Evolutionary conservation across 768 basidiomycete genomes (phyloP), one percentile per base, ranked within the genome.

Genomic region (Lactifluus rugatus): DNA sequence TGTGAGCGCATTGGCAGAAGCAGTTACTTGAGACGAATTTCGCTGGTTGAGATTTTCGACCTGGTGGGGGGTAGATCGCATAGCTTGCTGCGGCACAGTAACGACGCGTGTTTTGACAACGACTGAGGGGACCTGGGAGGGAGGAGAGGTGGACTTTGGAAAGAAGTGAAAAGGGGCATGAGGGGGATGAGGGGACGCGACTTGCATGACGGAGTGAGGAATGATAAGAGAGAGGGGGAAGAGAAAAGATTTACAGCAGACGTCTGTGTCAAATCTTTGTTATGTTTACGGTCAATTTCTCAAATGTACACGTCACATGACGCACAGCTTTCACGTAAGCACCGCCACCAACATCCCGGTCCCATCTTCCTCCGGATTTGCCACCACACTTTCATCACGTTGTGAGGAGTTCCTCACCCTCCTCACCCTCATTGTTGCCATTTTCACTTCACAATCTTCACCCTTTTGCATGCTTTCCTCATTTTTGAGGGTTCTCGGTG

Each of bases 51-150:
- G 36, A 21, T 26, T 21, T 21, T 39, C 42, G 2, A 26, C 9
- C 4, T 36, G 37, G 13, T 26, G 46, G 3, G 50, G 52, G 26
- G 26, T 17, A 5, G 48, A 8, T 21, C 28, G 48, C 23, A 26
- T 14, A n/a, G 41, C 11, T 25, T 54, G 60, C 6, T 52, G 58
- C 26, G 56, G 62, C 31, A 65, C 62, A 42, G 68, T 26, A 44
- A 70, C 69, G 42, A 70, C 62, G 45, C 71, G 71, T 50, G 65
- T 70, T 32, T 65, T 68, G 39, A 72, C 69, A 21, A 65, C 51
- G 6, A 60, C 56, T 0, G 61, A 23, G 32, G 61, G 47, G 17
- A 64, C 19, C 28, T 63, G 62, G 2, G 65, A 63, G 10, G 61
- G 37, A 11, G 39, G 60, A 16, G 66, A 63, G 5, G 60, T 41